These are phyloP conservation scores for Torrubiellomyces zombiae DNA, from an alignment of 2,329 filamentous ascomycete species.

Conservation along the genomic window DNA sequence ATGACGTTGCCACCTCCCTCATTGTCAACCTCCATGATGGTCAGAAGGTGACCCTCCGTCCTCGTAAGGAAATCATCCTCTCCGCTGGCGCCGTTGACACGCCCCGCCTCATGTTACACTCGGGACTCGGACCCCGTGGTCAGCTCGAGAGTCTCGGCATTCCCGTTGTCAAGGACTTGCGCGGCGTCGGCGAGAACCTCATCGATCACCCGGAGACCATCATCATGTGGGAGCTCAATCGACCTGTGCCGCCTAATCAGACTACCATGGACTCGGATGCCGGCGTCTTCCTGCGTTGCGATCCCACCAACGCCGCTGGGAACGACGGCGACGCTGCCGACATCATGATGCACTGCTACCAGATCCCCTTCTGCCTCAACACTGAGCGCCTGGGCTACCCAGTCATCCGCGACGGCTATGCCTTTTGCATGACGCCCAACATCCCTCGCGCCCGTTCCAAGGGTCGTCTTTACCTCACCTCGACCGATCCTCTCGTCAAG, in stretches of 20 bases:
- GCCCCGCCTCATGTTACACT: conserved; percentile 46
- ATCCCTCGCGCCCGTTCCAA: conserved; percentile 69
- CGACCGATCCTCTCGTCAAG: conserved; percentile 57
- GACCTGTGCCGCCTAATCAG: conserved; percentile 57
- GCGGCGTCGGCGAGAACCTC: conserved; percentile 44
- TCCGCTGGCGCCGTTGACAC: conserved; percentile 71
- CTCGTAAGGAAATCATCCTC: conserved; percentile 63
- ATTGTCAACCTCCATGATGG: conserved; percentile 44
- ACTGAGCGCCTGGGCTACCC: conserved; percentile 62
- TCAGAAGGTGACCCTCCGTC: conserved; percentile 36
- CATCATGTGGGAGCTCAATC: conserved; percentile 62
- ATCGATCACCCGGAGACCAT: conserved; percentile 44
- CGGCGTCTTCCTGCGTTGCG: conserved; percentile 71
- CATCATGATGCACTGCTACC: conserved; percentile 95
- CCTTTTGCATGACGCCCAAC: conserved; percentile 89
- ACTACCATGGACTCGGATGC: conserved; percentile 87
- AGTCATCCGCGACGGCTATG: conserved; percentile 48
- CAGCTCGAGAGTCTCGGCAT: conserved; percentile 38
- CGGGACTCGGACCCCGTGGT: conserved; percentile 36
- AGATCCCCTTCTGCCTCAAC: conserved; percentile 83
- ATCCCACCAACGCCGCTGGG: conserved; percentile 47
- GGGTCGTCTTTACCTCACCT: conserved; percentile 63
- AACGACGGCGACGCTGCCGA: conserved; percentile 65
- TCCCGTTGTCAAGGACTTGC: conserved; percentile 37
- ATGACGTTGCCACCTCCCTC: conserved; percentile 56